phyloP scores from a whole-genome alignment of 768 basidiomycete genomes.

The Leccinum boreale region DNA sequence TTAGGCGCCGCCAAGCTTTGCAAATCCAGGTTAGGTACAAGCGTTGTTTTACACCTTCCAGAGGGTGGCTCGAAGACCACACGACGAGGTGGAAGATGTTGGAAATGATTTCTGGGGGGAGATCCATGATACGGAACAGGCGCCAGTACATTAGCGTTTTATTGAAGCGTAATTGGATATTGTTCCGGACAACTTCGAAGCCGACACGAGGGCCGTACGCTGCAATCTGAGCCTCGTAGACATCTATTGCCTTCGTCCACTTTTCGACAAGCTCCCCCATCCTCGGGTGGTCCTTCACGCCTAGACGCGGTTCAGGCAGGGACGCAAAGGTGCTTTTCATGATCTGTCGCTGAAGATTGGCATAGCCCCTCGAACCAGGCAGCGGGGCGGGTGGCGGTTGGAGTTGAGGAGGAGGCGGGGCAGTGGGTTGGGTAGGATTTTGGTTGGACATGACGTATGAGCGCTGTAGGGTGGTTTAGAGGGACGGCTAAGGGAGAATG shows the following conservation, averaged over 20 bases:
- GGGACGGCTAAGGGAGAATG: neutral
- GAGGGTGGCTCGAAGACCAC: conserved; percentile 46
- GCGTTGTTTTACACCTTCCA: conserved; percentile 37
- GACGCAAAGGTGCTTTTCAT: conserved; percentile 17
- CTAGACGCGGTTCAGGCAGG: conserved; percentile 16
- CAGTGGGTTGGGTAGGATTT: conserved; percentile 8
- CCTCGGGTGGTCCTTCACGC: neutral
- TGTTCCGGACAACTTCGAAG: conserved; percentile 8
- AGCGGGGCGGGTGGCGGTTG: conserved; percentile 6
- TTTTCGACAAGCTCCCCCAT: conserved; percentile 2
- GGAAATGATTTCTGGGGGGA: conserved; percentile 64
- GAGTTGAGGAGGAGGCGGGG: conserved; percentile 1
- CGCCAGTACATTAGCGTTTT: conserved; percentile 33
- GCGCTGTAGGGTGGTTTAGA: conserved; percentile 3
- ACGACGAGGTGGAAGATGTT: conserved; percentile 60
- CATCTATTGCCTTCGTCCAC: conserved; percentile 17
- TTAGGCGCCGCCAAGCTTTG: conserved; percentile 48
- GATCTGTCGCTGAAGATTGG: conserved; percentile 16
- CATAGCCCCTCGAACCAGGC: conserved; percentile 20
- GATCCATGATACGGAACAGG: conserved; percentile 55
- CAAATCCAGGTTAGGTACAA: conserved; percentile 59
- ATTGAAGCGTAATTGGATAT: conserved; percentile 18
- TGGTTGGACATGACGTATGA: conserved; percentile 15
- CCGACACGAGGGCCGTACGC: conserved; percentile 19
- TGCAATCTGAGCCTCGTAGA: conserved; percentile 19